phyloP scores from a whole-genome alignment of 78 protist genomes.

The Dictyostelium capitatum region DNA sequence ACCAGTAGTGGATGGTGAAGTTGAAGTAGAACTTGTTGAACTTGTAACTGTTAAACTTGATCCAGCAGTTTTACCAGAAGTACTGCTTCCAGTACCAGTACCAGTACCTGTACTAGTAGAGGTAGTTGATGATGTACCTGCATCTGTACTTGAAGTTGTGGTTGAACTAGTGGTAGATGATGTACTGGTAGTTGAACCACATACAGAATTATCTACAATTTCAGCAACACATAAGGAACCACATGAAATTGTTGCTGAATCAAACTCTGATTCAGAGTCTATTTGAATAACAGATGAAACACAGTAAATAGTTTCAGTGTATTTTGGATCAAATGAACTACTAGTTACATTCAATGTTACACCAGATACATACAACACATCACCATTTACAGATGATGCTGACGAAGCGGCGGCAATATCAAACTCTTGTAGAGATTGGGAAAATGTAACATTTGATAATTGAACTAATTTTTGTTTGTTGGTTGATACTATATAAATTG shows the following conservation, averaged over 20 bases:
- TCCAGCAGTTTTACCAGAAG: no score
- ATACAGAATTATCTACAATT: not conserved
- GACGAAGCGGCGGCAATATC: not conserved
- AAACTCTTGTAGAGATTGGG: not conserved
- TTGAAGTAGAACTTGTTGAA: no score
- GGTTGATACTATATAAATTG: not conserved
- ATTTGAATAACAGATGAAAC: not conserved
- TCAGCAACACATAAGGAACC: not conserved
- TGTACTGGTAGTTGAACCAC: not conserved
- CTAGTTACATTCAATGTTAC: not conserved
- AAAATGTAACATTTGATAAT: not conserved
- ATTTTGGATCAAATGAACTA: no score
- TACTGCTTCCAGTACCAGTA: no score
- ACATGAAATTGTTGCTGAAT: not conserved
- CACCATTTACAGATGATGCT: not conserved
- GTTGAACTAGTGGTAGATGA: not conserved
- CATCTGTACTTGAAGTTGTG: not conserved
- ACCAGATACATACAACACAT: not conserved
- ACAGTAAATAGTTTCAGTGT: no score
- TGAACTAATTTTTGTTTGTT: not conserved
- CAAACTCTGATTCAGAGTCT: not conserved
- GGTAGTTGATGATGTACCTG: not conserved
- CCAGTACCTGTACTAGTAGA: no score
- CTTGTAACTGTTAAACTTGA: no score
- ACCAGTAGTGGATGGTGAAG: no score